phyloP scores from a whole-genome alignment of 306 rosid species.

The Trifolium pratense region DNA sequence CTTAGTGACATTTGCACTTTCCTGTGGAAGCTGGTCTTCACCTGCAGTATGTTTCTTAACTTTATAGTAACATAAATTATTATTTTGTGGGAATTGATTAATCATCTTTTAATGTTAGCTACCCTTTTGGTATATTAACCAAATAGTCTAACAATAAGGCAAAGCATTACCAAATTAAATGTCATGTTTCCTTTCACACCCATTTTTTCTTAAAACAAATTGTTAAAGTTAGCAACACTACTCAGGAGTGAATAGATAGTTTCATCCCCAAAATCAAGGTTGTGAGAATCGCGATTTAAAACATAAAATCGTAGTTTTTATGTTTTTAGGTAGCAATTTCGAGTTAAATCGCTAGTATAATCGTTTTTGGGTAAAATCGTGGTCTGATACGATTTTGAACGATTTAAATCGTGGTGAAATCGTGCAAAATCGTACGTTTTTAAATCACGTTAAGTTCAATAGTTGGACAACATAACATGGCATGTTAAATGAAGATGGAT shows the following conservation, averaged over 20 bases:
- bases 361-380: too few species aligned
- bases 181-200: not conserved
- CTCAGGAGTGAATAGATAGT: not conserved
- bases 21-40: constrained; percentile 99
- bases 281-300: too few species aligned
- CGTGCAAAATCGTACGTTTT: too few species aligned
- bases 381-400: too few species aligned
- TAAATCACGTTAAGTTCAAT: not conserved
- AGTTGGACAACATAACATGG: not conserved
- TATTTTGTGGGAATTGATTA: too few species aligned
- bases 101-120: not conserved
- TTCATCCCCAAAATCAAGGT: not conserved
- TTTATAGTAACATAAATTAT: constrained; percentile 1
- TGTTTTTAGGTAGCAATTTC: too few species aligned
- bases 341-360: too few species aligned
- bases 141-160: not conserved
- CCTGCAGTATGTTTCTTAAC: constrained; percentile 76
- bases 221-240: not conserved
- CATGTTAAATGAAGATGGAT: not conserved
- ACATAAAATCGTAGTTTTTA: too few species aligned
- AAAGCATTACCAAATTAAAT: not conserved
- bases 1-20: constrained; percentile 91
- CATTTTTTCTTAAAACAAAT: not conserved
- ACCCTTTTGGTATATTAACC: not conserved
- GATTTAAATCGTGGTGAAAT: too few species aligned